Conservation (phyloP, 2,329 filamentous ascomycete species). For the Escovopsis sp. region DNA sequence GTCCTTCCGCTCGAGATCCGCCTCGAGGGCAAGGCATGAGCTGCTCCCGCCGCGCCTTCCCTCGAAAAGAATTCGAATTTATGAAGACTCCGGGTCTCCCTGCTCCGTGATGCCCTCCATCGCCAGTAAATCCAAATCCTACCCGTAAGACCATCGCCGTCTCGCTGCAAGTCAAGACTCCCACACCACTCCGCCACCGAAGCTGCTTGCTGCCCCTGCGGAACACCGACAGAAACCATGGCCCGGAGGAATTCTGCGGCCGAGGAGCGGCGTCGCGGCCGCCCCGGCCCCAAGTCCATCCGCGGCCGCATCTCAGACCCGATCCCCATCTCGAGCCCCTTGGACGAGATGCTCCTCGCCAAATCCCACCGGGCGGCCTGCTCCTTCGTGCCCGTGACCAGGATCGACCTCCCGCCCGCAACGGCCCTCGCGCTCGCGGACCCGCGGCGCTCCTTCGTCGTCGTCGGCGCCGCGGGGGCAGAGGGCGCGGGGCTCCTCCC, state of each 20-base stretch:
- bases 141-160: too few relatives aligned
- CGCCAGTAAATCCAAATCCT: too few relatives aligned
- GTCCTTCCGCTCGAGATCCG: too few relatives aligned
- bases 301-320: slow-evolving; percentile 47
- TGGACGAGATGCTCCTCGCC: slow-evolving; percentile 42
- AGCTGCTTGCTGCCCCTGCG: neutral
- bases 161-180: slow-evolving; percentile 1
- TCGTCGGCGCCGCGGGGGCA: too few relatives aligned
- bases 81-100: too few relatives aligned
- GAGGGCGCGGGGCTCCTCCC: too few relatives aligned
- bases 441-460: neutral
- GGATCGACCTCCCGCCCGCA: neutral
- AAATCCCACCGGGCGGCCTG: neutral
- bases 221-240: neutral
- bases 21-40: too few relatives aligned
- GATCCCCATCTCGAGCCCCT: slow-evolving; percentile 36
- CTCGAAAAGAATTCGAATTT: too few relatives aligned
- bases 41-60: too few relatives aligned
- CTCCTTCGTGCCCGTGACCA: neutral
- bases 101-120: too few relatives aligned
- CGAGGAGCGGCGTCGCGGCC: slow-evolving; percentile 5
- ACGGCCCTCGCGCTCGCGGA: neutral
- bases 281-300: slow-evolving; percentile 28
- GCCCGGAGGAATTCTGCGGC: neutral
- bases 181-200: slow-evolving; percentile 1